phyloP scores from a whole-genome alignment of 371 early-diverging fungal genomes.

The Mortierella sp. region DNA sequence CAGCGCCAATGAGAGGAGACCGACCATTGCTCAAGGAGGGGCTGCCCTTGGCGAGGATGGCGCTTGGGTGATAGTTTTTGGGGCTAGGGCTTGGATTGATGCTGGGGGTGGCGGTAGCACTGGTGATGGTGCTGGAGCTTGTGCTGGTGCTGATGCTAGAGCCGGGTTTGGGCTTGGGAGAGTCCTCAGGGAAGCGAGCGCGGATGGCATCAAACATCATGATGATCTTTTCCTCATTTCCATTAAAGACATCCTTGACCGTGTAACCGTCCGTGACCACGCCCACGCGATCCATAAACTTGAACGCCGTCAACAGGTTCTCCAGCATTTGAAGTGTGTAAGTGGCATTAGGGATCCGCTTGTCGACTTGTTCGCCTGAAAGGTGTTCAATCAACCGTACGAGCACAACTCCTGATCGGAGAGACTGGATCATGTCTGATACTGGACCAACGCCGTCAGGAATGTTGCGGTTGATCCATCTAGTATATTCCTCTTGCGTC shows the following conservation, averaged over 20 bases:
- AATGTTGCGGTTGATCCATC: slow-evolving; percentile 67
- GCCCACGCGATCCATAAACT: slow-evolving; percentile 68
- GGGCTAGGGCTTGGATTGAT: neutral
- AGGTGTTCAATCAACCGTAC: slow-evolving; percentile 63
- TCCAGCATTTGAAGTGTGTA: slow-evolving; percentile 60
- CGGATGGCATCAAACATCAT: slow-evolving; percentile 65
- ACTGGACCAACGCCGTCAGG: slow-evolving; percentile 54
- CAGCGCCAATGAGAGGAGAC: slow-evolving; percentile 8
- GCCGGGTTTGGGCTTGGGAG: neutral
- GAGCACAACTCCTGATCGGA: slow-evolving; percentile 64
- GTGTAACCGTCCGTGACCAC: slow-evolving; percentile 64
- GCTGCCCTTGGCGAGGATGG: slow-evolving; percentile 7
- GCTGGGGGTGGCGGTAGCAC: slow-evolving; percentile 1
- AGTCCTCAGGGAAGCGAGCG: slow-evolving; percentile 32
- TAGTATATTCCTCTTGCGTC: slow-evolving; percentile 61
- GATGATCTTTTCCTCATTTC: slow-evolving; percentile 66
- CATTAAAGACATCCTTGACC: slow-evolving; percentile 68
- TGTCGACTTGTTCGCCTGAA: slow-evolving; percentile 60
- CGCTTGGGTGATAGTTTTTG: neutral
- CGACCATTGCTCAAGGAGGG: slow-evolving; percentile 13
- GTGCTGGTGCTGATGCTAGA: neutral
- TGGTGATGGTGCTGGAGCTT: neutral
- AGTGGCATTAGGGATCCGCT: slow-evolving; percentile 49
- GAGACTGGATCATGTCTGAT: slow-evolving; percentile 57
- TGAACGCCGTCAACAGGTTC: slow-evolving; percentile 65